Evolutionary conservation across 2,329 filamentous ascomycete species (phyloP).

Genomic region (Pestalotiopsis sp.): DNA sequence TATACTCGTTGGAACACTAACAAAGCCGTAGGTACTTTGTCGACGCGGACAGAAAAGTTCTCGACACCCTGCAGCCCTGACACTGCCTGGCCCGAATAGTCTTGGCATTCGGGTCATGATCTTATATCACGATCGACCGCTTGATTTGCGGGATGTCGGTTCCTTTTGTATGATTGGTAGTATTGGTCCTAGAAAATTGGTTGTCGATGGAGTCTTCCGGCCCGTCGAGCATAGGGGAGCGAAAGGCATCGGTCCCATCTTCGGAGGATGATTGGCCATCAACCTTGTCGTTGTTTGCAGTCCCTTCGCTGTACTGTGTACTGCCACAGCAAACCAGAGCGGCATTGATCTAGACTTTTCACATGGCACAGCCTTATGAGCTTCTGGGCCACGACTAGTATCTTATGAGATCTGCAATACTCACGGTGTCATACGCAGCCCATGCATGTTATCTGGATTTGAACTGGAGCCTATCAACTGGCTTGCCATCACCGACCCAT

Average conservation of each 20-base stretch:
- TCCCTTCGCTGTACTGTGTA: neutral
- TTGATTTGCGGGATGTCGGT: neutral
- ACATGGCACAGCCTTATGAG: no score
- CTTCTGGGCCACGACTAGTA: no score
- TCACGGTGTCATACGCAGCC: no score
- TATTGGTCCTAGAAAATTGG: neutral
- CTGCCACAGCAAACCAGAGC: neutral
- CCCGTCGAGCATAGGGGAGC: neutral
- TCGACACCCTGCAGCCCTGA: no score
- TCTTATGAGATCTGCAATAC: no score
- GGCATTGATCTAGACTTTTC: neutral
- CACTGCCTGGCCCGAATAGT: no score
- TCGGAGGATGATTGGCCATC: neutral
- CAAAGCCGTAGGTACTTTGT: no score
- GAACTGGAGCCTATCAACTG: neutral
- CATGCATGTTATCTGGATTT: no score
- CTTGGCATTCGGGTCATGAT: neutral
- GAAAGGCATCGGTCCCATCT: neutral
- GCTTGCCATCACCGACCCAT: conserved; percentile 16
- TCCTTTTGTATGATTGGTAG: neutral
- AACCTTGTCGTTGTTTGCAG: neutral
- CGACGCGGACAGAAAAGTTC: no score
- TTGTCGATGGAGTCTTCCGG: neutral
- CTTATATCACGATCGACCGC: neutral
- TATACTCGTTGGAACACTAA: no score